Conservation (phyloP, 2,329 filamentous ascomycete genomes). For the Pseudocercospora macadamiae region DNA sequence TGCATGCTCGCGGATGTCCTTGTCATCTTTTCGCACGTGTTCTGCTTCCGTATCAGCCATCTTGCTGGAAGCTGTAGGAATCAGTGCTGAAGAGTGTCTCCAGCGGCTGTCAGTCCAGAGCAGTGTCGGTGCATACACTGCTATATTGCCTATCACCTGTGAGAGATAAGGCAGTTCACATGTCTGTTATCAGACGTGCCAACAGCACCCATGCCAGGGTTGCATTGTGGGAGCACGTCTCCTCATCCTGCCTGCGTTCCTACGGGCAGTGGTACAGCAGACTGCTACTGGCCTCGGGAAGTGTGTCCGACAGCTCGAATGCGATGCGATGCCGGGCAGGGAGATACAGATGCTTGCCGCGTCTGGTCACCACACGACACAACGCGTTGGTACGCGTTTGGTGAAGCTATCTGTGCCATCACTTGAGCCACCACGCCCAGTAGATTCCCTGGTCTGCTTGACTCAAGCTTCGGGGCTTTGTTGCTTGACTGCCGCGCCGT, state of each 20-base stretch:
- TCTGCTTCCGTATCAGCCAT: conserved; percentile 3
- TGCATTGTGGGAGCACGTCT: conserved; percentile 10
- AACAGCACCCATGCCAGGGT: conserved; percentile 5
- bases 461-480: conserved; percentile 7
- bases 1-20: conserved; percentile 9
- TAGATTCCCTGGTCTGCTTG: background rate
- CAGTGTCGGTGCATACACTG: no score
- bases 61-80: background rate
- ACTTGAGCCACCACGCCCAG: background rate
- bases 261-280: background rate
- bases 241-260: conserved; percentile 10
- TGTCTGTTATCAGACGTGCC: conserved; percentile 6
- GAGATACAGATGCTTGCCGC: background rate
- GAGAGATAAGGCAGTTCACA: background rate
- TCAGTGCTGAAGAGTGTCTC: no score
- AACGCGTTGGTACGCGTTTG: no score
- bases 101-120: no score
- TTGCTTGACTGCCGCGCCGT: conserved; percentile 3
- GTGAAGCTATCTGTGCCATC: background rate
- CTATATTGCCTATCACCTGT: background rate
- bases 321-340: no score
- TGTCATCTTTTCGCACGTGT: background rate
- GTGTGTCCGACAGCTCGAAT: no score
- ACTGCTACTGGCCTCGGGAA: background rate
- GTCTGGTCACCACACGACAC: no score